Conservation (phyloP, 169 alveolate genomes). For the Eimeria acervulina region DNA sequence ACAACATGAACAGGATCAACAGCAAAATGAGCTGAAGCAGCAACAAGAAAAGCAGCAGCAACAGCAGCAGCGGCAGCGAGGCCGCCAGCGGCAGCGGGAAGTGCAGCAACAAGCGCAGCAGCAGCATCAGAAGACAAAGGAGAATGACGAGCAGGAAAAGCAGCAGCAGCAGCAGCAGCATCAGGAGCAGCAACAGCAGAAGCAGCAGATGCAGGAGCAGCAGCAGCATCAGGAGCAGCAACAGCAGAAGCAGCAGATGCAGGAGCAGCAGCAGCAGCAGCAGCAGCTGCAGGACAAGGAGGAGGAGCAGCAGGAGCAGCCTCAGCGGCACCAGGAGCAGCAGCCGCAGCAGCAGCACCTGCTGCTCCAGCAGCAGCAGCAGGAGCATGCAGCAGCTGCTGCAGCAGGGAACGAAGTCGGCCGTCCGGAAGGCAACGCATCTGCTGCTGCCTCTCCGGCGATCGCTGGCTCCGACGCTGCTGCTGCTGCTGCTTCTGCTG, state of each 20-base stretch:
- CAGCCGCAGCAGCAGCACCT: neutral
- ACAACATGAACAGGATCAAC: neutral
- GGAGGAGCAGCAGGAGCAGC: neutral
- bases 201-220: too few species aligned
- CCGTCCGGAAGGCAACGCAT: too few species aligned
- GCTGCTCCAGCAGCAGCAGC: neutral
- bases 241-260: neutral
- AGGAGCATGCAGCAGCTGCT: too few species aligned
- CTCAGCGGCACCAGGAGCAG: slow-evolving; percentile 4
- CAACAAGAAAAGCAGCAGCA: neutral
- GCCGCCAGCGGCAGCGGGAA: too few species aligned
- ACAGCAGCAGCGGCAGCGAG: slow-evolving; percentile 14
- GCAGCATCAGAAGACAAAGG: neutral
- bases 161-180: too few species aligned
- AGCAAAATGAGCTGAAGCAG: too few species aligned
- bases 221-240: neutral
- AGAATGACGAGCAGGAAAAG: neutral
- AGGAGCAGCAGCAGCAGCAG: neutral
- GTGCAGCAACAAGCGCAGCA: neutral
- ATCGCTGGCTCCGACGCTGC: too few species aligned
- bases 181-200: too few species aligned
- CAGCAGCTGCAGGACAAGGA: slow-evolving; percentile 26
- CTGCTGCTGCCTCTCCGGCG: too few species aligned
- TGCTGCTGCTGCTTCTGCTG: neutral
- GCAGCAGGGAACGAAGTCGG: too few species aligned